Base-by-base conservation (phyloP, 1,139 yeast species). In the Scheffersomyces cryptocercus region DNA sequence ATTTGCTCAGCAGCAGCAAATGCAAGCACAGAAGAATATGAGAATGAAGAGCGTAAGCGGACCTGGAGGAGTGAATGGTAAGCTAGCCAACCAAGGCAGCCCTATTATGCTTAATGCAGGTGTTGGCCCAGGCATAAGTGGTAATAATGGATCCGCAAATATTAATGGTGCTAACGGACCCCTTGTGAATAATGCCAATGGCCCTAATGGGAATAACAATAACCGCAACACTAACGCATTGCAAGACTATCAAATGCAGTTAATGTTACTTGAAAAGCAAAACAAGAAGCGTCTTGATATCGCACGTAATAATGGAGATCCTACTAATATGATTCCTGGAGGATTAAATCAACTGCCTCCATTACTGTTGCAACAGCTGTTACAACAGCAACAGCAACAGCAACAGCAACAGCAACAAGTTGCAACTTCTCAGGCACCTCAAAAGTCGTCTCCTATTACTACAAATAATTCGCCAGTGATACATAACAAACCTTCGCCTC, bases 211-310 rank as follows among this genome's bases (percentile, higher is more conserved):
- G 26, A 7, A 20, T 20, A 31, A 31, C n/a, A 48, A 53, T 4
- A 55, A 50, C 40, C 58, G 68, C 40, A 73, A 70, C 52, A 61
- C 64, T 54, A 72, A 72, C 53, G 79, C 79, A 2, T 67, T 85
- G 39, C 86, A 83, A 50, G 91, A 85, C 59, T 86, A 86, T 61
- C 93, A 86, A 61, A 79, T 80, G 76, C 93, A 86, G 62, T 66
- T 86, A 51, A 79, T 85, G 81, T 62, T 84, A 36, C 65, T 86
- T 47, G 93, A 86, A 51, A 81, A 81, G 51, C 90, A 84, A 57
- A 85, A 85, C 61, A 84, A 83, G 60, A 81, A 81, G 59, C 72
- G 85, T 29, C 73, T 78, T 43, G 80, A 77, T 53, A 75, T 75
- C 42, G 79, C 81, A 7, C 61, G 80, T 50, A 65, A 61, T 50